Base-by-base conservation (phyloP, 345 rosid species). In the Populus alba region DNA sequence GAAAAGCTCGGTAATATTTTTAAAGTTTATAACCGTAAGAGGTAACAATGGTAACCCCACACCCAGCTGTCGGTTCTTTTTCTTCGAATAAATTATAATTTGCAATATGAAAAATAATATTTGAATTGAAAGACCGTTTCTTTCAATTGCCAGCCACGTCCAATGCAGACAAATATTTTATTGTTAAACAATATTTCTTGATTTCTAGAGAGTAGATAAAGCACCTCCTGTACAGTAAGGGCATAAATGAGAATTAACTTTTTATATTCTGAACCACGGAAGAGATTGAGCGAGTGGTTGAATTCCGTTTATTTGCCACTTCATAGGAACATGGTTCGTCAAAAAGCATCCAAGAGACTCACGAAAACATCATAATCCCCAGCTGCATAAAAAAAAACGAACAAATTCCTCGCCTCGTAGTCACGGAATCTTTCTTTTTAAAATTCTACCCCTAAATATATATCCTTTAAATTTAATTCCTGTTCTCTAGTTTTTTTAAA, bases 391-490 rank as follows among this genome's bases (percentile, higher is more conserved):
- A 9, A 8, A 63, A 41, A 55, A 47, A 62, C 33, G 70, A 78
- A 47, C 31, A 20, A 63, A 31, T 47, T 15, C 39, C 23, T 72
- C 27, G 25, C n/a, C 11, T 39, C 31, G 20, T 27, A 12, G 39
- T 13, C 61, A 20, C 22, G 62, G 62, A 22, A 41, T 65, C 33
- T 65, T 37, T 68, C 39, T 45, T n/a, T 23, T 66, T 69, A 35
- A 13, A 43, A 39, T 81, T 16, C 73, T 76, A 81, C 23, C 51
- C 71, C 83, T 81, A 81, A 3, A 16, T 43, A 22, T 80, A 51
- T 76, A 31, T 76, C 15, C 38, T 39, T 47, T 43, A 10, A n/a
- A 31, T 41, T 35, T 70, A 13, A 38, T 43, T 15, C 33, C 31
- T 16, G 13, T 39, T 18, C 2, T 3, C 6, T 25, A 62, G 70